Evolutionary conservation across 768 basidiomycete species (phyloP).

Genomic region (Termitomyces sp.): DNA sequence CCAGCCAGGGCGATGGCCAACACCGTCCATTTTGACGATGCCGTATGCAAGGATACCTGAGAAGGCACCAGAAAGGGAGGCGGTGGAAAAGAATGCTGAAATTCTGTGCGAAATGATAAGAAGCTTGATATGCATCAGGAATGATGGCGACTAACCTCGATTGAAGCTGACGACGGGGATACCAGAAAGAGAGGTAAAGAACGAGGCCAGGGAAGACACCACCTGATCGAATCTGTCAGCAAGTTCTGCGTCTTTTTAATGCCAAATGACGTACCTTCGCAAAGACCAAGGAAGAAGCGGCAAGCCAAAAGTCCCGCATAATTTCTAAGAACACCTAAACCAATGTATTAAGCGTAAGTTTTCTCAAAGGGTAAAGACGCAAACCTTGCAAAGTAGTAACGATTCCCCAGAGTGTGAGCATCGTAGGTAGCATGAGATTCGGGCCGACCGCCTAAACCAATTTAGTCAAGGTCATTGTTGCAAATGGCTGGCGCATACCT

Average conservation of each 20-base stretch:
- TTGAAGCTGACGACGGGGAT: conserved; percentile 47
- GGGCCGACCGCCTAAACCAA: conserved; percentile 12
- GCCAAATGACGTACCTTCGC: conserved; percentile 32
- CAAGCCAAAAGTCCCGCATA: conserved; percentile 43
- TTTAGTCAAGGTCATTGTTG: background rate
- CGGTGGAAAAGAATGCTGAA: conserved; percentile 46
- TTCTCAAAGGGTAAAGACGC: background rate
- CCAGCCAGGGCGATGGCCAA: conserved; percentile 55
- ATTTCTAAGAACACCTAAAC: conserved; percentile 40
- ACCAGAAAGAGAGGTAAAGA: conserved; percentile 54
- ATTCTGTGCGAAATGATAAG: conserved; percentile 36
- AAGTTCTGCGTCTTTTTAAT: background rate
- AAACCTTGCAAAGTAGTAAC: conserved; percentile 12
- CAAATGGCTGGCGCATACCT: conserved; percentile 26
- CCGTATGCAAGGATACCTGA: conserved; percentile 66
- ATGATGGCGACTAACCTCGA: conserved; percentile 26
- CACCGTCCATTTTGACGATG: conserved; percentile 61
- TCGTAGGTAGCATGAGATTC: conserved; percentile 13
- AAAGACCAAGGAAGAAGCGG: conserved; percentile 50
- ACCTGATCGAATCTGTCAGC: conserved; percentile 23
- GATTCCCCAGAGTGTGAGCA: conserved; percentile 9
- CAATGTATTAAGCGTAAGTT: background rate
- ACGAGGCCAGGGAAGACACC: conserved; percentile 59
- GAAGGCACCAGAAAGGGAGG: conserved; percentile 62
- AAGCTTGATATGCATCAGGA: conserved; percentile 18